Evolutionary conservation across 2,329 filamentous ascomycete genomes (phyloP), one percentile per base, ranked within the genome.

Genomic region (Colletotrichum sansevieriae): DNA sequence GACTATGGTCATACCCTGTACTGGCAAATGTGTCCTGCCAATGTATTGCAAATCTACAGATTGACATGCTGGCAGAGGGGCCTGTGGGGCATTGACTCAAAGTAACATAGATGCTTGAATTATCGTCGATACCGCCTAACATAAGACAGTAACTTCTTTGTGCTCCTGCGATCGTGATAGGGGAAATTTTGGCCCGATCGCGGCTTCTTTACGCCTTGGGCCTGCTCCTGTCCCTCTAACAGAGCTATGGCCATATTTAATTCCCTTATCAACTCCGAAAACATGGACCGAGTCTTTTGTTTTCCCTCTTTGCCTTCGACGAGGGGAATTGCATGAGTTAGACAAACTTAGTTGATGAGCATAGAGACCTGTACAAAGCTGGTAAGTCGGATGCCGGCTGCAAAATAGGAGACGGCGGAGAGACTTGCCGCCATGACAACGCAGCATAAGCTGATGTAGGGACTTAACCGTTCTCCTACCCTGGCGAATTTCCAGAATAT

Each of bases 401-500:
- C n/a, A 10, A 2, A 25, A 46, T n/a, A 12, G 33, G 57, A 43
- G 59, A 29, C n/a, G 62, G 29, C 5, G n/a, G 22, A 15, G 49
- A 29, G 22, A 79, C 85, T 70, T 80, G 98, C 96, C 73, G 96
- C 96, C 95, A 99, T 98, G 75, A 94, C 81, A 37, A 98, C 85
- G 79, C 95, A 98, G 79, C 94, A 97, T 78, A 98, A 84, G 83
- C 94, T 97, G 75, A 99, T 93, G 80, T 98, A 98, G 47, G 96
- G 96, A 78, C 94, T 98, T 73, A 99, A 79, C 72, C 96, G 85
- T 84, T 99, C 96, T 43, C 96, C 96, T 78, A 99, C 90, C 72
- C 96, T 87, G 29, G 96, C 96, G 72, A 90, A 94, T 82, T 98
- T 98, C 96, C 96, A 99, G 78, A 98, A 97, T 71, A 97, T 91